Base-by-base conservation (phyloP, 106 monocot genomes). In the Platanthera guangdongensis region DNA sequence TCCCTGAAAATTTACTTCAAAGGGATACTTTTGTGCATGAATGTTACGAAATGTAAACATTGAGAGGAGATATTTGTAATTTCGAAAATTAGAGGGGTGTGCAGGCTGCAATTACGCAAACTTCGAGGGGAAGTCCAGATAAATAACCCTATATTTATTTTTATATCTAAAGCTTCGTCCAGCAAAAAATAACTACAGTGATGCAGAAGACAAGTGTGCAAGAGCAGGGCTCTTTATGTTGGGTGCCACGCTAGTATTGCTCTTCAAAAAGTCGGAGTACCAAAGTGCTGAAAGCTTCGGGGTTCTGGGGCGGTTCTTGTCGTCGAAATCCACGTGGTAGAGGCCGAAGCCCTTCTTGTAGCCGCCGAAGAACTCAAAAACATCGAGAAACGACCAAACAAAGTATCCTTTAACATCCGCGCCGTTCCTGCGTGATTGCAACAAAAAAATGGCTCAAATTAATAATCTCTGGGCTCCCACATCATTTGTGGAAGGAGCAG, bases 261-360 rank as follows among this genome's bases (percentile, higher is more conserved):
- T 68, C 72, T 85, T 85, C n/a, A 85, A 78, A 51, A 85, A 85
- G 12, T 73, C 64, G 15, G 79, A 76, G 71, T 82, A 85, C 85
- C 85, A 85, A 60, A 59, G 32, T 51, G 82, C 75, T 63, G 85
- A 85, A 25, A 79, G 76, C 64, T 76, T 85, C 5, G 85, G 82
- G 4, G 13, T 10, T 52, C 85, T 78, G 6, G 4, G 53, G 8
- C 69, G 79, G 9, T 82, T 28, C 18, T 82, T 72, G 47, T 78
- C 82, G 8, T 59, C 65, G 28, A 85, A 85, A 55, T 85, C 82
- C 22, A 85, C 82, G 64, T 72, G 60, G 16, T 82, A 81, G n/a
- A 85, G 85, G 9, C 85, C 85, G 60, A 54, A 85, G 2, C 72
- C 39, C 0, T 12, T 6, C 64, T n/a, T n/a, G 18, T 85, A 79